Conservation (phyloP, 306 rosid species). For the Chamaecrista fasciculata region DNA sequence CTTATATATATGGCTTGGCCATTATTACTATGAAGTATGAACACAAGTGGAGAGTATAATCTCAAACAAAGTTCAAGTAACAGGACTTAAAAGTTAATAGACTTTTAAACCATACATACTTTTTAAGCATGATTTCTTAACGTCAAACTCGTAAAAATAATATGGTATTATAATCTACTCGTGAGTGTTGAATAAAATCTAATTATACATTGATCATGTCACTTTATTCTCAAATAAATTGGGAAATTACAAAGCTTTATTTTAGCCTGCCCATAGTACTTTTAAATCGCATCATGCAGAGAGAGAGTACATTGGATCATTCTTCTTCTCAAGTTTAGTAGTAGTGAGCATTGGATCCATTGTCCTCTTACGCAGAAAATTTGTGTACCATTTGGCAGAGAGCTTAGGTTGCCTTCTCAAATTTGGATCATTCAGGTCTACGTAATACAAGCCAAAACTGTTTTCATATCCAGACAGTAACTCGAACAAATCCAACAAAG, state of each 20-base stretch:
- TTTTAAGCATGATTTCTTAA: no score
- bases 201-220: not conserved
- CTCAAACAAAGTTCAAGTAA: no score
- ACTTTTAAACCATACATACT: no score
- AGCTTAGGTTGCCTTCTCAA: slow-evolving; percentile 31
- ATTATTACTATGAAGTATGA: no score
- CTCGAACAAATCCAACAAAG: slow-evolving; percentile 24
- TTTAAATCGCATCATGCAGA: not conserved
- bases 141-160: no score
- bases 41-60: no score
- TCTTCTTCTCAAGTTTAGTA: slow-evolving; percentile 17
- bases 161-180: no score
- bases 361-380: slow-evolving; percentile 4
- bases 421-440: slow-evolving; percentile 12
- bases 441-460: slow-evolving; percentile 21
- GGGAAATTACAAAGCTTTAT: not conserved
- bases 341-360: not conserved
- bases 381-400: slow-evolving; percentile 29
- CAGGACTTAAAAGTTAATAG: no score
- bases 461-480: slow-evolving; percentile 11
- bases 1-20: no score
- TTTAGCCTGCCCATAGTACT: not conserved
- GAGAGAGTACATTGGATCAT: not conserved
- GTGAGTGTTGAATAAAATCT: no score
- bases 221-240: not conserved